Base-by-base conservation (phyloP, 768 basidiomycete genomes). In the Amanita muscaria region DNA sequence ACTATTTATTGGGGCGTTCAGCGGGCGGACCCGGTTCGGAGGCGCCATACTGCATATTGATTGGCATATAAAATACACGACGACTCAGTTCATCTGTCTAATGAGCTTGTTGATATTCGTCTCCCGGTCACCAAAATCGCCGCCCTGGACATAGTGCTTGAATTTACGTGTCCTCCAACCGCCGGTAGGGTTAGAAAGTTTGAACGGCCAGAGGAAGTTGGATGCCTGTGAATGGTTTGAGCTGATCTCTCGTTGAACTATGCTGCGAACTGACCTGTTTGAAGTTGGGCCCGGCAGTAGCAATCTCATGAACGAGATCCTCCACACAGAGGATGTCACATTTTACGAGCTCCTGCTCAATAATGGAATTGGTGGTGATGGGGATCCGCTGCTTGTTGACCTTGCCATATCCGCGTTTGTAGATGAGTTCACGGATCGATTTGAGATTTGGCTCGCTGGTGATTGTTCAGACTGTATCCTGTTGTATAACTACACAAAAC, bases 361-460 rank as follows among this genome's bases (percentile, higher is more conserved):
- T 94, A 69, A 96, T 74, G 49, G 78, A 73, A 70, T 99, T 99
- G 74, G 88, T 90, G 57, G 83, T 69, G 51, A 99, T 81, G 51
- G 96, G 93, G 59, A 99, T 87, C 63, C 96, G 87, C 66, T 97
- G 93, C 71, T 90, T 94, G 77, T 90, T 66, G 65, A 98, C 82
- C 74, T 98, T 98, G 64, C 94, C 96, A 62, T 97, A 97, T 46
- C 96, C 96, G 52, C 96, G 90, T 78, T 99, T 99, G 85, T 98
- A 98, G 70, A 98, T 82, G 53, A 99, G 72, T 66, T 96, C 92
- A 52, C 94, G 91, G 62, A 97, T 83, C 32, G 91, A 83, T 67
- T 97, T 97, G 57, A 97, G 73, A 73, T 97, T 97, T 47, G 91
- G 88, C 68, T 94, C 91, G 68, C 90, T 91, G 37, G 44, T 30